A percentile compares a stretch with the other conserved stretches of the same genome.
Conservation (phyloP, 768 basidiomycete genomes). For the Russula olivacea region DNA sequence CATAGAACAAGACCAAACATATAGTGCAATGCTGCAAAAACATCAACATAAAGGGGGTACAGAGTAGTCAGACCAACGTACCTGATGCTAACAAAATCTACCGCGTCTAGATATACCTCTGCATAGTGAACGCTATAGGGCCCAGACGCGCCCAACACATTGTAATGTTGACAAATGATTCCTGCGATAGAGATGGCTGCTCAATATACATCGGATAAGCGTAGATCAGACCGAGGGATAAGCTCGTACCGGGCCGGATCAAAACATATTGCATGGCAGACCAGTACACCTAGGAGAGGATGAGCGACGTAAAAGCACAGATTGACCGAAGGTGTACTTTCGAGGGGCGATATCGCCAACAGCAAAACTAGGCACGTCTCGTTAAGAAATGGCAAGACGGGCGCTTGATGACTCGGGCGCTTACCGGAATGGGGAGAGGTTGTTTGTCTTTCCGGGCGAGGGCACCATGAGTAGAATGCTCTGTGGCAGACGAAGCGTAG, state of each 20-base stretch:
- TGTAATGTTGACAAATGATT: slow-evolving; percentile 65
- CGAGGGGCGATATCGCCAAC: slow-evolving; percentile 74
- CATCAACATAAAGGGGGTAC: neutral
- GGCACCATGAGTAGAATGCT: slow-evolving; percentile 57
- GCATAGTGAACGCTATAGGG: slow-evolving; percentile 58
- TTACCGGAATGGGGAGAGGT: slow-evolving; percentile 60
- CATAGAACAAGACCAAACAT: slow-evolving; percentile 80
- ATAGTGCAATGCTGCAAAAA: slow-evolving; percentile 62
- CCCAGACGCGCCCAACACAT: slow-evolving; percentile 62
- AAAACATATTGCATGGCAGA: slow-evolving; percentile 85
- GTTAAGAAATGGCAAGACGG: neutral
- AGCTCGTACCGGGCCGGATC: slow-evolving; percentile 46
- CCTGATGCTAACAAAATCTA: slow-evolving; percentile 83
- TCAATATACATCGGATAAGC: neutral
- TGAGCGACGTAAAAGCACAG: slow-evolving; percentile 4
- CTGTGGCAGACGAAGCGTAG: slow-evolving; percentile 60
- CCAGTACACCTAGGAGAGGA: slow-evolving; percentile 63
- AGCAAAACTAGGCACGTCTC: slow-evolving; percentile 54
- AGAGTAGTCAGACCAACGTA: slow-evolving; percentile 29
- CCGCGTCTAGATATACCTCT: slow-evolving; percentile 58
- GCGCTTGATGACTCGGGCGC: slow-evolving; percentile 33
- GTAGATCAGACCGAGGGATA: neutral
- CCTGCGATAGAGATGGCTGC: slow-evolving; percentile 63
- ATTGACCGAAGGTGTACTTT: slow-evolving; percentile 42
- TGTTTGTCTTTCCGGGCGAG: slow-evolving; percentile 76